Conservation (phyloP, 169 alveolate species). For the Cryptosporidium parvum region DNA sequence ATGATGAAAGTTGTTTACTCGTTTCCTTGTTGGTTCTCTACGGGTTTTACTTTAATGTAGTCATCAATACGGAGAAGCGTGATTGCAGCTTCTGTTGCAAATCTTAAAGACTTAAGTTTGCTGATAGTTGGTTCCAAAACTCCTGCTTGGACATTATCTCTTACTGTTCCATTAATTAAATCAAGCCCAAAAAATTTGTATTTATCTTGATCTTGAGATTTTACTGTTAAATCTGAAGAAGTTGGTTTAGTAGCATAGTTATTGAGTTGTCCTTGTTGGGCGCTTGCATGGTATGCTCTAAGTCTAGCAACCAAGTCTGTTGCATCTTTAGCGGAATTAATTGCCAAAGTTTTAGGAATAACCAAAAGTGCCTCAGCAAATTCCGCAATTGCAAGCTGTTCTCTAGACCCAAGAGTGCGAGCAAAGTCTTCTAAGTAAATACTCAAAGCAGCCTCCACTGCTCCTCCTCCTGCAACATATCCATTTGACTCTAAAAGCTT, state of each 20-base stretch:
- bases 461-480: conserved; percentile 98
- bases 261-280: conserved; percentile 83
- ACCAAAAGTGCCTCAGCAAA: conserved; percentile 97
- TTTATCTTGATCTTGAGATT: conserved; percentile 82
- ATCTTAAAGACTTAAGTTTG: conserved; percentile 92
- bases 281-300: conserved; percentile 93
- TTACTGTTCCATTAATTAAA: conserved; percentile 93
- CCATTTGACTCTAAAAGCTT: conserved; percentile 90
- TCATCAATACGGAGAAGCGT: conserved; percentile 98
- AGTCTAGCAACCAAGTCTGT: conserved; percentile 93
- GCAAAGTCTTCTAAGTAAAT: conserved; percentile 96
- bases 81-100: conserved; percentile 99
- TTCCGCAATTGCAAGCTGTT: conserved; percentile 98
- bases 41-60: conserved; percentile 88
- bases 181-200: conserved; percentile 94
- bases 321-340: conserved; percentile 98
- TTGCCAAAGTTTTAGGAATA: conserved; percentile 98
- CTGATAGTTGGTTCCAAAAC: conserved; percentile 96
- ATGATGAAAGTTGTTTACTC: background rate
- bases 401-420: conserved; percentile 96
- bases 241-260: conserved; percentile 71
- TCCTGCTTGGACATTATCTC: conserved; percentile 94
- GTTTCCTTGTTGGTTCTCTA: conserved; percentile 22
- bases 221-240: conserved; percentile 76
- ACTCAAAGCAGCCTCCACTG: conserved; percentile 98